Evolutionary conservation across 805 yeast genomes (phyloP), one percentile per base, ranked within the genome.

Genomic region (Torulaspora microellipsoides): DNA sequence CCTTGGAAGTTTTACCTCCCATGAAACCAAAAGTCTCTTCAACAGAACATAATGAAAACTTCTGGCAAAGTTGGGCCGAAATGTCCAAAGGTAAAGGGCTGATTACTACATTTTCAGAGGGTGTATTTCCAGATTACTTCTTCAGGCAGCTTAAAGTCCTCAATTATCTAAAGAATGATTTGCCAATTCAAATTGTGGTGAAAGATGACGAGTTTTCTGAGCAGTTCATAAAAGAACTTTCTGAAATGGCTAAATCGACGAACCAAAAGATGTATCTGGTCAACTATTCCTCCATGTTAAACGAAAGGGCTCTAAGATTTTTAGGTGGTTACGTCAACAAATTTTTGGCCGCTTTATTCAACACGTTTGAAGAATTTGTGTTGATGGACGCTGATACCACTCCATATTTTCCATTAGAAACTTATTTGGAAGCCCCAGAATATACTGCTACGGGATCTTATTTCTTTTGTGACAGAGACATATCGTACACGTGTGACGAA

Each of bases 311-410:
- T 43, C 36, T 29, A 1, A 29, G 35, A 2, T 46, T 48, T 27
- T 75, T 73, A 45, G 52, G 45, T 2, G 65, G 70, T 0, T 75
- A 67, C 52, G 71, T 68, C n/a, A 73, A 69, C 53, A 77, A 77
- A 51, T 65, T 76, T 38, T 49, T 75, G 14, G 78, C 80, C 1
- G 64, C 68, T 11, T 52, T 75, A 38, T 76, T 75, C 62, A 70
- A 65, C 47, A 65, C 77, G 11, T 78, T 78, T 51, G 67, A 70
- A 40, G 76, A 77, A 49, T 64, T 71, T 30, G 59, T 78, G 8
- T 61, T 78, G 25, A 42, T 78, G 25, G 83, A 78, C 55, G 72
- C 79, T 2, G 83, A 78, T 55, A 63, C 75, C 0, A 74, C 76
- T 2, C 62, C 74, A 1, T 56, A 73, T 31, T 59, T 68, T 1